A percentile compares a stretch with the other conserved stretches of the same genome.
These are phyloP conservation scores for Xylaria castorea DNA, from an alignment of 495 filamentous ascomycete genomes.

Conservation along the genomic window DNA sequence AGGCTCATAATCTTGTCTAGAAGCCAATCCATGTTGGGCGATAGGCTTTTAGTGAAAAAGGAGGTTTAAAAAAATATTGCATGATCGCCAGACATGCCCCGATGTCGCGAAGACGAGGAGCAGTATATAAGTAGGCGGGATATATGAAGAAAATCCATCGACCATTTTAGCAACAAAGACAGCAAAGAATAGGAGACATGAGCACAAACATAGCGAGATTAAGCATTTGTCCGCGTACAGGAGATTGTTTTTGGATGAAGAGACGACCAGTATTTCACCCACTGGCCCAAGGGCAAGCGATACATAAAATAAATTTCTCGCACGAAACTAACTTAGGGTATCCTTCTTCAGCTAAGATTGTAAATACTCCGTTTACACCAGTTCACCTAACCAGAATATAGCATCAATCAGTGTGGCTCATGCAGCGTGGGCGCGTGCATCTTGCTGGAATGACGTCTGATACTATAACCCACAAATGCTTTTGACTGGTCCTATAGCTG, in stretches of 20 bases:
- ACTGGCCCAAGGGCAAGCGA: not conserved
- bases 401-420: not conserved
- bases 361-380: not conserved
- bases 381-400: not conserved
- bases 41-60: no score
- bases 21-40: no score
- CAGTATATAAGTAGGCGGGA: no score
- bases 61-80: no score
- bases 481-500: not conserved
- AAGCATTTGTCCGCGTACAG: not conserved
- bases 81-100: no score
- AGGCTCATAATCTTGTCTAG: no score
- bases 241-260: not conserved
- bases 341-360: not conserved
- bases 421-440: not conserved
- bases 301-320: not conserved
- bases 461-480: not conserved
- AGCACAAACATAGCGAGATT: not conserved
- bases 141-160: no score
- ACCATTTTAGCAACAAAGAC: no score
- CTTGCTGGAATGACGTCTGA: not conserved
- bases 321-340: slow-evolving; percentile 1
- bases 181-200: no score
- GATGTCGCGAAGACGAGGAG: no score
- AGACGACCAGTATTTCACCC: not conserved